Evolutionary conservation across 768 basidiomycete genomes (phyloP), one percentile per base, ranked within the genome.

Genomic region (Rhodotorula sphaerocarpa): DNA sequence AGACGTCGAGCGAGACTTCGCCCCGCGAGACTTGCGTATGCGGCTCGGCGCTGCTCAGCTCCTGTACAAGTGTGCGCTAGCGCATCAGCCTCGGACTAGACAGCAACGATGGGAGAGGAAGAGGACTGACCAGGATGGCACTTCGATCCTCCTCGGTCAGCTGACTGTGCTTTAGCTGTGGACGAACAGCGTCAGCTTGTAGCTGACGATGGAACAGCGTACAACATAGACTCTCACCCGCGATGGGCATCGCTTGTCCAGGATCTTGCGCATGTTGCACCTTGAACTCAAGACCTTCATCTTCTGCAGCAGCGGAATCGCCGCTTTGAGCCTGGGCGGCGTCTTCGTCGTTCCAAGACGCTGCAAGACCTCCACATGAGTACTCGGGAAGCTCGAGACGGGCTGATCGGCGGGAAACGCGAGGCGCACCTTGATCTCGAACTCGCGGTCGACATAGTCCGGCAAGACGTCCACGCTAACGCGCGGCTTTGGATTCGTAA

Each of bases 41-140:
- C 82, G 48, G 79, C 77, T 73, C 87, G 0, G 88, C 86, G 77
- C n/a, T n/a, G n/a, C 88, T 81, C 71, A 87, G 77, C 75, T 87
- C 87, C 86, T 89, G n/a, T n/a, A n/a, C n/a, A n/a, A n/a, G n/a
- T n/a, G n/a, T n/a, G n/a, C n/a, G n/a, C n/a, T n/a, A n/a, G n/a
- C n/a, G n/a, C n/a, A n/a, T n/a, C n/a, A n/a, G n/a, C n/a, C n/a
- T n/a, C n/a, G n/a, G n/a, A n/a, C n/a, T n/a, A n/a, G n/a, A n/a
- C n/a, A n/a, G n/a, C n/a, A n/a, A n/a, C n/a, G n/a, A n/a, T n/a
- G n/a, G n/a, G n/a, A n/a, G n/a, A n/a, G 23, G 23, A 27, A 16
- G 20, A 9, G 44, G 23, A 51, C 64, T 43, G 67, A 87, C 86
- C 59, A 89, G 75, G 54, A 89, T 85, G 54, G 83, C 74, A 61